Evolutionary conservation across 768 basidiomycete genomes (phyloP), one percentile per base, ranked within the genome.

Genomic region (Cystobasidium ongulense): DNA sequence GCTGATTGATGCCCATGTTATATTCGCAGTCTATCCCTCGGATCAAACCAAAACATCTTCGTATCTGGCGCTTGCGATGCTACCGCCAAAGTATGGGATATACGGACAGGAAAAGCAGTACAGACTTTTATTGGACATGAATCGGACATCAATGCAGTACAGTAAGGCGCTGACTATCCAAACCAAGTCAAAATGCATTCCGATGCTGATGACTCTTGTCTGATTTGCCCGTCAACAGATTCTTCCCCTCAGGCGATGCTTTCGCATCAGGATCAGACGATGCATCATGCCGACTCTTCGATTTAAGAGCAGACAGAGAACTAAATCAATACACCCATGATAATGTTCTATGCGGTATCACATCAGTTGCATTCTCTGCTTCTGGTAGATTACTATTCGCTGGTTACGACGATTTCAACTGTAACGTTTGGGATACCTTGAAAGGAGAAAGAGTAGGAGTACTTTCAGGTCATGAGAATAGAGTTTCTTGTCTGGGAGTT

Each of bases 31-130:
- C 82, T 99, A 78, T 98, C 95, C 2, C 88, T 99, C 76, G 91
- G 90, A 3, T 93, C 95, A 1, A 94, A 90, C 79, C 89, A 90
- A 81, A 97, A 89, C 78, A 86, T 92, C 52, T 99, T 99, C 79
- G 95, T 99, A n/a, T 98, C 96, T 36, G 95, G 95, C 70, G 95
- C 95, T 77, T 99, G 95, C 80, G 95, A 99, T 81, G 94, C 95
- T 7, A 94, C 93, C 1, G 95, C 95, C 41, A 99, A 99, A 81
- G 86, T 99, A 54, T 99, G 95, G 95, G 95, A 99, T 83, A 97
- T 98, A 79, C 88, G 95, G 73, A 94, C 89, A 76, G 96, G 96
- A 72, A 92, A 94, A 77, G 93, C 96, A 39, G 94, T 93, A 0
- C 95, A 99, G 83, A 98, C 95, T 5, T 99, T 99, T 80, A 93